Evolutionary conservation across 345 rosid genomes (phyloP).

Genomic region (Bruguiera sexangula): DNA sequence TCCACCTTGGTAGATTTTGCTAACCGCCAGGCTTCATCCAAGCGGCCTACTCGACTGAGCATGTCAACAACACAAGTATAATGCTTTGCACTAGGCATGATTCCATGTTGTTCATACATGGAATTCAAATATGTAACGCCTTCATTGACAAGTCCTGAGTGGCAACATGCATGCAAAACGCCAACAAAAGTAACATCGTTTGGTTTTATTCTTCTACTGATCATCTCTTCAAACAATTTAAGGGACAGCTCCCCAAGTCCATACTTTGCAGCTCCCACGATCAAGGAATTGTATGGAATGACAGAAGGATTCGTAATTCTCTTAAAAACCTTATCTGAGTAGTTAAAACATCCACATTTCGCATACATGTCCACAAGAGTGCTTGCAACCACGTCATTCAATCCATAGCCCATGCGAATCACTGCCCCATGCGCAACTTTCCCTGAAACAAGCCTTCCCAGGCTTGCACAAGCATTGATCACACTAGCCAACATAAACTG

Average conservation of each 20-base stretch:
- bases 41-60: conserved; percentile 67
- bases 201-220: conserved; percentile 49
- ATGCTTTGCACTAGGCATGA: conserved; percentile 58
- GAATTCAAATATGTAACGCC: conserved; percentile 50
- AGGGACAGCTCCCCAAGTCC: conserved; percentile 53
- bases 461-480: conserved; percentile 62
- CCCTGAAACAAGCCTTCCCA: conserved; percentile 61
- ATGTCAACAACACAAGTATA: conserved; percentile 77
- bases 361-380: conserved; percentile 84
- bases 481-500: conserved; percentile 70
- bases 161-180: conserved; percentile 76
- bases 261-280: conserved; percentile 50
- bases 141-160: conserved; percentile 66
- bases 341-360: conserved; percentile 59
- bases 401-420: conserved; percentile 39
- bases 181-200: conserved; percentile 68
- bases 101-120: conserved; percentile 47
- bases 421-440: conserved; percentile 61
- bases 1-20: conserved; percentile 47
- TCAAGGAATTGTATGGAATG: conserved; percentile 68
- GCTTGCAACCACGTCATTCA: conserved; percentile 52
- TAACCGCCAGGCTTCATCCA: conserved; percentile 61
- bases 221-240: conserved; percentile 54
- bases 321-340: conserved; percentile 53
- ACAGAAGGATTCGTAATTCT: conserved; percentile 52